Evolutionary conservation across 176 grass and related monocot species (phyloP), one percentile per base, ranked within the genome.

Genomic region (Carex littledalei): DNA sequence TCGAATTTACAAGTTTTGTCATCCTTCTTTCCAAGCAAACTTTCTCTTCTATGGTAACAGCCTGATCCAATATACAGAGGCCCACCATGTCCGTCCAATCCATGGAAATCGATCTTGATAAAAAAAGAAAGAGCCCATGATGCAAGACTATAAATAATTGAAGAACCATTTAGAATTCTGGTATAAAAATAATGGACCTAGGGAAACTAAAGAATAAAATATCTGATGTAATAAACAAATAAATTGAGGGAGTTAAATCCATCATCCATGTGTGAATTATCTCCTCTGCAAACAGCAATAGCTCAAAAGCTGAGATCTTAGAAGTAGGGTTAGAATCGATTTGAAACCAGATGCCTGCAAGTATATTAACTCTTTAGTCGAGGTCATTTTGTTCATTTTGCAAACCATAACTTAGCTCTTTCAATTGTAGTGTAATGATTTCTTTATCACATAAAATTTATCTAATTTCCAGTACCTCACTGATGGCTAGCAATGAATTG

Each of bases 31-130:
- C 95, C 95, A 4, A 90, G 88, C 22, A 98, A 87, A 64, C 76
- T 66, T 57, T 92, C 91, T 77, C 93, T 92, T 87, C 88, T 90
- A 65, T 98, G 93, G 89, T 93, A 98, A 83, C 93, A 90, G 63
- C 91, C 95, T 9, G 91, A 85, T 81, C 91, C 95, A 39, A 92
- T 64, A 63, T 92, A 98, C 11, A 86, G 1, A 62, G 86, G 68
- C 3, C 95, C 95, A 32, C 91, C 95, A 49, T 76, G 43, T 86
- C 83, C 63, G 58, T 98, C 91, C 2, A 92, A 91, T 92, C 81
- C n/a, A 14, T 78, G 83, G 4, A 83, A 83, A 10, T 83, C 80
- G 32, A 83, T 83, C 80, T 83, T 16, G 43, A n/a, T 18, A 24
- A 83, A 49, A 29, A 82, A 66, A 60, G 1, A 59, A 9, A 80